These are phyloP conservation scores for Cyberlindnera japonica DNA, from an alignment of 805 yeast genomes.

Conservation along the genomic window DNA sequence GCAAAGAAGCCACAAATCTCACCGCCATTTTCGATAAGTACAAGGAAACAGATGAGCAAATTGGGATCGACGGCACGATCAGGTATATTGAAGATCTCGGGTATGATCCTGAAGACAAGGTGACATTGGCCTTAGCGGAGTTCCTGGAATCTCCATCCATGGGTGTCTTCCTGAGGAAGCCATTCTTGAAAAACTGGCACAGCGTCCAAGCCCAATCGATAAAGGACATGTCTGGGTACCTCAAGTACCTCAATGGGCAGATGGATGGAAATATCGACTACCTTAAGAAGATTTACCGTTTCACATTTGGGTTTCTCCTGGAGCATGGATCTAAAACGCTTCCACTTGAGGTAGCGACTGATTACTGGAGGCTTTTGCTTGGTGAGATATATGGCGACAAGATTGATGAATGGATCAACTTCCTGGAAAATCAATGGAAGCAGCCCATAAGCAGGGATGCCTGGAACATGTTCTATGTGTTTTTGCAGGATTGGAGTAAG, in stretches of 20 bases:
- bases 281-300: conserved; percentile 61
- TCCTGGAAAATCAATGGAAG: conserved; percentile 41
- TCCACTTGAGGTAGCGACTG: conserved; percentile 55
- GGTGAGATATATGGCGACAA: conserved; percentile 28
- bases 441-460: conserved; percentile 62
- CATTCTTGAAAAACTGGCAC: conserved; percentile 60
- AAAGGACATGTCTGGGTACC: conserved; percentile 43
- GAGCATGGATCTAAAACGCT: conserved; percentile 59
- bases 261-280: conserved; percentile 36
- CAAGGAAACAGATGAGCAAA: conserved; percentile 31
- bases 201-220: conserved; percentile 29
- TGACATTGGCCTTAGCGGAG: conserved; percentile 66
- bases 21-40: conserved; percentile 21
- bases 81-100: conserved; percentile 62
- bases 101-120: conserved; percentile 70
- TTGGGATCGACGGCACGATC: conserved; percentile 79
- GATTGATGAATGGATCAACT: conserved; percentile 56
- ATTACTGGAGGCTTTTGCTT: conserved; percentile 75
- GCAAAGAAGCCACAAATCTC: conserved; percentile 18
- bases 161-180: conserved; percentile 52
- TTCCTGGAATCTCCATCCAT: conserved; percentile 61
- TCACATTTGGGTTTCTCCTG: conserved; percentile 62
- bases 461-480: conserved; percentile 81
- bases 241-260: conserved; percentile 32
- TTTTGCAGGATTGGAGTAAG: conserved; percentile 46